Conservation (phyloP, 305 asterid genomes). For the Salvia sclarea region DNA sequence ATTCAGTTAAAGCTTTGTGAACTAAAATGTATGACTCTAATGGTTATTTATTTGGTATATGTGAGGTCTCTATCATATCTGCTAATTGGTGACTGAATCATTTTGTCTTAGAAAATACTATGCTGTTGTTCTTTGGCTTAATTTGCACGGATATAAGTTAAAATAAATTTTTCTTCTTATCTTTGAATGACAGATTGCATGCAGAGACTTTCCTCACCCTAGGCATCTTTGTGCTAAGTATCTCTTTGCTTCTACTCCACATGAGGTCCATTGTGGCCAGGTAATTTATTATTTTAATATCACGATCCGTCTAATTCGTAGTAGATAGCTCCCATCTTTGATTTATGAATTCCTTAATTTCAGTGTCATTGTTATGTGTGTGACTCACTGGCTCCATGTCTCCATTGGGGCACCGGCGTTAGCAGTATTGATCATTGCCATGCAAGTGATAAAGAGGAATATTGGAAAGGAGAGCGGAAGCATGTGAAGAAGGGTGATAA, state of each 20-base stretch:
- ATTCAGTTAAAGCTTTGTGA: conserved; percentile 1
- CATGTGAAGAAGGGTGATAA: conserved; percentile 41
- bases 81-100: not conserved
- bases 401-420: conserved; percentile 59
- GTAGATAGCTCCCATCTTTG: conserved; percentile 26
- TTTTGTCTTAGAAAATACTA: not conserved
- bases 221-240: conserved; percentile 84
- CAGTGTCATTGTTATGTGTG: conserved; percentile 99
- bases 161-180: conserved; percentile 18
- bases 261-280: conserved; percentile 65
- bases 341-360: conserved; percentile 36
- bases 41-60: conserved; percentile 15
- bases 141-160: conserved; percentile 10
- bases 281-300: conserved; percentile 40
- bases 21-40: not conserved
- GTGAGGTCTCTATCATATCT: not conserved
- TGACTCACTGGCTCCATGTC: conserved; percentile 89
- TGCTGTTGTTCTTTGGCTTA: conserved; percentile 8
- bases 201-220: conserved; percentile 94
- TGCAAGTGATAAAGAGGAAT: conserved; percentile 75
- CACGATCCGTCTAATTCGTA: conserved; percentile 1
- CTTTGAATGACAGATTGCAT: conserved; percentile 64
- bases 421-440: conserved; percentile 68
- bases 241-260: conserved; percentile 64
- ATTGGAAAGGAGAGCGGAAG: conserved; percentile 68